Conservation (phyloP, 2,329 filamentous ascomycete genomes). For the Aspergillus nomiae region DNA sequence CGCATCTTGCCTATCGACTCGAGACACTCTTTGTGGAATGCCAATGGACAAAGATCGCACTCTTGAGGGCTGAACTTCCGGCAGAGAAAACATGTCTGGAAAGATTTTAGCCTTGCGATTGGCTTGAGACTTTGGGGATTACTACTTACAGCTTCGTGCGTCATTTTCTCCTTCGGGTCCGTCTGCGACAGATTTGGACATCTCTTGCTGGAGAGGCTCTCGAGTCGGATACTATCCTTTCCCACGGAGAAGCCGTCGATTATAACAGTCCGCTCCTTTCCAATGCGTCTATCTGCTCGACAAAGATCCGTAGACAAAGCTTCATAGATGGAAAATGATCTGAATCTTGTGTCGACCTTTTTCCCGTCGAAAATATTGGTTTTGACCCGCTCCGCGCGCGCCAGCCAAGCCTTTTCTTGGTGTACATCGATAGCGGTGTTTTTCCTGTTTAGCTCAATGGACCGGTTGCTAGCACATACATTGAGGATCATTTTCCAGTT, state of each 20-base stretch:
- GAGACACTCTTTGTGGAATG: slow-evolving; percentile 57
- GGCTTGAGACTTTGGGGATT: too few relatives aligned
- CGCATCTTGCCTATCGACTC: slow-evolving; percentile 11
- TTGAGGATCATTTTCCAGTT: slow-evolving; percentile 47
- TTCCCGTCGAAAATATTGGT: slow-evolving; percentile 61
- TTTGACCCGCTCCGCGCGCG: slow-evolving; percentile 59
- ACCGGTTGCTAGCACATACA: neutral
- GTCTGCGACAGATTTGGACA: neutral
- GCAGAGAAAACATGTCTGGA: slow-evolving; percentile 22
- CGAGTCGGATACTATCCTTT: slow-evolving; percentile 58
- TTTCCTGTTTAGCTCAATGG: neutral
- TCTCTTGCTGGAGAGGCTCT: slow-evolving; percentile 33
- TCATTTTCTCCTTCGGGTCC: slow-evolving; percentile 22
- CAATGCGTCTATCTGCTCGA: slow-evolving; percentile 53
- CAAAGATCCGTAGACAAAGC: slow-evolving; percentile 33
- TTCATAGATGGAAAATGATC: slow-evolving; percentile 31
- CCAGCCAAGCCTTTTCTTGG: slow-evolving; percentile 59
- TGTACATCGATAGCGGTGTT: slow-evolving; percentile 30
- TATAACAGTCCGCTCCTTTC: slow-evolving; percentile 61
- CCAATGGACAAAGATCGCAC: slow-evolving; percentile 52
- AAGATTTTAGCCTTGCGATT: slow-evolving; percentile 4
- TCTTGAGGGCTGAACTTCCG: neutral
- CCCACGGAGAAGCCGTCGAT: slow-evolving; percentile 58
- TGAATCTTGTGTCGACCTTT: slow-evolving; percentile 39
- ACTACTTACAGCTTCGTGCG: slow-evolving; percentile 46